phyloP scores from a whole-genome alignment of 768 basidiomycete species.

The Mycena floridula region DNA sequence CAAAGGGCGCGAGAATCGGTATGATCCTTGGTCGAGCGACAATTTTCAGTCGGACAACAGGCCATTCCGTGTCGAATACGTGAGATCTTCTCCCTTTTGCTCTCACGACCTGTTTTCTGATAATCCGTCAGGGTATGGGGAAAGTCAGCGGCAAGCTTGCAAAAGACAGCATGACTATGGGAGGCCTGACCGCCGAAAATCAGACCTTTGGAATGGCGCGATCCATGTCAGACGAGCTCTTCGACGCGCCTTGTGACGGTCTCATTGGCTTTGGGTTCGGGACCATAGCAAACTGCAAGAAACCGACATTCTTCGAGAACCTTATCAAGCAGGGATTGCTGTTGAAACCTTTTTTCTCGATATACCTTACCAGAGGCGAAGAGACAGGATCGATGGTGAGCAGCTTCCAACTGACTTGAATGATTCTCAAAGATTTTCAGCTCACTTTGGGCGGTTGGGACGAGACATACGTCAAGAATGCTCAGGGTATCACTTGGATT shows the following conservation, averaged over 20 bases:
- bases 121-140: slow-evolving; percentile 43
- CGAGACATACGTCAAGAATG: slow-evolving; percentile 4
- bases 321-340: slow-evolving; percentile 36
- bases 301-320: slow-evolving; percentile 62
- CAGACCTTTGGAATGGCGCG: slow-evolving; percentile 55
- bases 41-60: slow-evolving; percentile 29
- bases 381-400: slow-evolving; percentile 43
- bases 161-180: slow-evolving; percentile 45
- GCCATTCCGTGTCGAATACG: slow-evolving; percentile 39
- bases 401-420: not conserved
- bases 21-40: slow-evolving; percentile 30
- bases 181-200: slow-evolving; percentile 31
- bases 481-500: slow-evolving; percentile 30
- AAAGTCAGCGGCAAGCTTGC: slow-evolving; percentile 42
- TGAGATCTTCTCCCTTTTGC: slow-evolving; percentile 14
- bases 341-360: slow-evolving; percentile 47
- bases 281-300: slow-evolving; percentile 37
- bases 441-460: slow-evolving; percentile 27
- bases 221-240: slow-evolving; percentile 43
- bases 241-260: slow-evolving; percentile 45
- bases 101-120: not conserved
- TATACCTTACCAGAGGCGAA: slow-evolving; percentile 43
- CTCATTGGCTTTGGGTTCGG: slow-evolving; percentile 60
- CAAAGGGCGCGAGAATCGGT: slow-evolving; percentile 32
- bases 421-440: slow-evolving; percentile 13